These are phyloP conservation scores for Leucogyrophana mollusca DNA, from an alignment of 768 basidiomycete species.

Conservation along the genomic window DNA sequence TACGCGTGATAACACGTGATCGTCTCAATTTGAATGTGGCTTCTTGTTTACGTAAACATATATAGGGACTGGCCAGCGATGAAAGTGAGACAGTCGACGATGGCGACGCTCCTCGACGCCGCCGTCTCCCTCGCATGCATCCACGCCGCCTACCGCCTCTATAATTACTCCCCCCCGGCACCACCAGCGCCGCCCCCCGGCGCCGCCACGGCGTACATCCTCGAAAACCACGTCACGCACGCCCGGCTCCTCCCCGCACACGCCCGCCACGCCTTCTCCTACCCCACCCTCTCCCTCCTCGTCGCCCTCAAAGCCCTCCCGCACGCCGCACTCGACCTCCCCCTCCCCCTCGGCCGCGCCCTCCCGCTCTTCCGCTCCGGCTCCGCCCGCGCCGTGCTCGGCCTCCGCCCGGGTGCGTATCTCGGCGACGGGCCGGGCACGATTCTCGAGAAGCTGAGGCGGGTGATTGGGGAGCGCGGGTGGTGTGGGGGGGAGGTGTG, in stretches of 20 bases:
- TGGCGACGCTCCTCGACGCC: too few species aligned
- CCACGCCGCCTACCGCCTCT: too few species aligned
- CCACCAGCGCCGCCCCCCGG: background rate
- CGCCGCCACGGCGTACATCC: slow-evolving; percentile 42
- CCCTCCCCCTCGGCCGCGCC: slow-evolving; percentile 41
- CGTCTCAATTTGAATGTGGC: too few species aligned
- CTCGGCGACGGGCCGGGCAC: slow-evolving; percentile 28
- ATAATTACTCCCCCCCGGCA: too few species aligned
- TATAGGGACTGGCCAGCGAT: too few species aligned
- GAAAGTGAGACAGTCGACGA: too few species aligned
- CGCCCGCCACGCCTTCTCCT: slow-evolving; percentile 56
- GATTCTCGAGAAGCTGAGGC: slow-evolving; percentile 42
- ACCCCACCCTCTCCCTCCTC: slow-evolving; percentile 54
- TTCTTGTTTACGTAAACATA: too few species aligned
- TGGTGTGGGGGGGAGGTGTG: slow-evolving; percentile 36
- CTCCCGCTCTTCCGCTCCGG: slow-evolving; percentile 61
- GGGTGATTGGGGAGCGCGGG: slow-evolving; percentile 32
- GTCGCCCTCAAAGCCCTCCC: slow-evolving; percentile 59
- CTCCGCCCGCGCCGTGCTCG: slow-evolving; percentile 35
- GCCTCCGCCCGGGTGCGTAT: slow-evolving; percentile 46
- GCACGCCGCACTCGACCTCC: slow-evolving; percentile 37
- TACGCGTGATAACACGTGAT: too few species aligned
- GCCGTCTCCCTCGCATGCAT: too few species aligned
- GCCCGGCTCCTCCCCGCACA: slow-evolving; percentile 46
- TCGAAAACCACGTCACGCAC: slow-evolving; percentile 54